A percentile compares a stretch with the other conserved stretches of the same genome.
Evolutionary conservation across 2,329 filamentous ascomycete genomes (phyloP).

Genomic region (Cordyceps fumosorosea): DNA sequence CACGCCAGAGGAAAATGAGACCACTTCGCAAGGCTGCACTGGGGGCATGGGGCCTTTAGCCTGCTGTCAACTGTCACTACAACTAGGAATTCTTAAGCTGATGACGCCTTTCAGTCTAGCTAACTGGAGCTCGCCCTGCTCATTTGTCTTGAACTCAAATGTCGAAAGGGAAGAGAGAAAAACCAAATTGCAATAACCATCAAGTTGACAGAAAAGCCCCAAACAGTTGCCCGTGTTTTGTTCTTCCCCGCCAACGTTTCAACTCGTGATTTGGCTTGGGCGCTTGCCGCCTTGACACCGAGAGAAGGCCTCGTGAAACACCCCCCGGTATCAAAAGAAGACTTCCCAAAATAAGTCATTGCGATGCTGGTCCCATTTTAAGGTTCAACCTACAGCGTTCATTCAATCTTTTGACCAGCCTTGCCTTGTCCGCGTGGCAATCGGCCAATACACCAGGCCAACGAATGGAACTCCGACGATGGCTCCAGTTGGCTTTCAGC

Average conservation of each 20-base stretch:
- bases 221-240: not conserved
- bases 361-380: not conserved
- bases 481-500: not conserved
- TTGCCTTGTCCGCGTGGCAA: not conserved
- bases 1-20: slow-evolving; percentile 1
- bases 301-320: not conserved
- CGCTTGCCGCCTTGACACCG: not conserved
- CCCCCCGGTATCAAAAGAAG: not conserved
- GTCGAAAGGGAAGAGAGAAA: not conserved
- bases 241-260: not conserved
- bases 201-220: not conserved
- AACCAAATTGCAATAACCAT: not conserved
- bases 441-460: not conserved
- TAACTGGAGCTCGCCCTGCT: not conserved
- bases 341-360: not conserved
- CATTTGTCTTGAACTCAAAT: not conserved
- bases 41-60: too few relatives aligned
- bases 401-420: not conserved
- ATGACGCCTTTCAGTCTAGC: not conserved
- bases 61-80: not conserved
- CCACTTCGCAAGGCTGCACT: not conserved
- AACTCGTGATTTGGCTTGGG: not conserved
- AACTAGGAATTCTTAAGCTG: not conserved
- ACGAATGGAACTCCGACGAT: not conserved
- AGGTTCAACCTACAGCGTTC: not conserved